Base-by-base conservation (phyloP, 2,329 filamentous ascomycete genomes). In the Epichloe gansuensis region DNA sequence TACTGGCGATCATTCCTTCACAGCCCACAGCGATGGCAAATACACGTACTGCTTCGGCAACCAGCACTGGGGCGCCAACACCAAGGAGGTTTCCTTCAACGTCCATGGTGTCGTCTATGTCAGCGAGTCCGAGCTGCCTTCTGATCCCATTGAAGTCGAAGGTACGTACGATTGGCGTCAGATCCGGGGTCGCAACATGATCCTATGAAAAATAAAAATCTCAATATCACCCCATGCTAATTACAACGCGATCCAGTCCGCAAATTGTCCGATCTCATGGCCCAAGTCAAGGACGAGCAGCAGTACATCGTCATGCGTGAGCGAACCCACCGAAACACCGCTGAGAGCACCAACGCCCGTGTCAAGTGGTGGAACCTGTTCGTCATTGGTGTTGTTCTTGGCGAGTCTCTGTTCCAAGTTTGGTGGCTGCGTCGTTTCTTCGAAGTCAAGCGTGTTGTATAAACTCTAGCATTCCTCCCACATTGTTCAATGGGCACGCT, bases 311-410 rank as follows among this genome's bases (percentile, higher is more conserved):
- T 98, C 57, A 75, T 97, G 54, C 86, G 93, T 62, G 93, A 98
- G 75, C 82, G 93, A 65, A 95, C 88, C 61, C 93, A 98, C 78
- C 82, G 93, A 68, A 98, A 98, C 75, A 98, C 93, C 9, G 93
- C 93, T 58, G 93, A 98, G 76, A 96, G 91, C 79, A 98, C 93
- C 64, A 98, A 98, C 72, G 81, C 83, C 61, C 81, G 93, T 60
- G 93, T 98, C 68, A 98, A 98, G 77, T 98, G 93, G 93, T 98
- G 93, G 93, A 96, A 93, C 71, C 80, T 97, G 62, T 97, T 97
- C 72, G 91, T 98, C 72, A 82, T 98, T 59, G 80, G 82, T 53
- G 83, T 97, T 49, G 80, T 98, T 57, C 77, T 94, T 59, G 90
- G 86, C 63, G 89, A 97, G 75, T 93, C 90, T 56, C 75, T 96